Evolutionary conservation across 1,284 basidiomycete species (phyloP), one percentile per base, ranked within the genome.

Genomic region (Porogramme epimiltina): DNA sequence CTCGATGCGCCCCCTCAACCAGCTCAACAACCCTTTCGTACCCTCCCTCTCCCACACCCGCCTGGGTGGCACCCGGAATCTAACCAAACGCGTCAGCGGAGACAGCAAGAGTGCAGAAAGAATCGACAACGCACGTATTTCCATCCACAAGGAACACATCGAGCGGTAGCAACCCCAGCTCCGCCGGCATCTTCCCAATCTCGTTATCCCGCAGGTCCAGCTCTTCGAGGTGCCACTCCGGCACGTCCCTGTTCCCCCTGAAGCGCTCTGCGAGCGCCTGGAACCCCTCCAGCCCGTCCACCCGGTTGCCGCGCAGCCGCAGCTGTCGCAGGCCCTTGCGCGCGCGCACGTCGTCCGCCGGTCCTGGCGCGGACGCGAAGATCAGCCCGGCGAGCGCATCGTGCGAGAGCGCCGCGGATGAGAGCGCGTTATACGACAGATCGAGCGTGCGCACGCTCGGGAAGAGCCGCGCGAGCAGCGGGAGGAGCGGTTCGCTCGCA

Each of bases 31-130:
- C 3, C 88, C 88, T 60, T 88, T 89, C n/a, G 88, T 91, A 2
- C 89, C 89, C 64, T 91, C 89, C 43, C 88, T 74, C 65, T 91
- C 89, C 89, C 89, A 92, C 11, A 92, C 82, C 25, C 84, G 76
- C 57, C 88, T 74, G 47, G 83, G 81, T 3, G 89, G 89, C n/a
- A 89, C 81, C 25, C 90, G 84, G 74, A 92, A 92, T 15, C 88
- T 91, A 34, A 33, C 34, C 4, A 44, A 41, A 39, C n/a, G 20
- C 2, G 22, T 45, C 37, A 40, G 19, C 25, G 15, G 2, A 19
- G 34, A 9, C 36, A 4, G 3, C 24, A 28, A 20, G 18, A 16
- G 3, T 18, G 9, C 9, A 40, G 22, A 22, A 25, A 22, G 28
- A 34, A 10, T 13, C 5, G n/a, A 46, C 46, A 37, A 47, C 88